Evolutionary conservation across 1,284 basidiomycete species (phyloP).

Genomic region (Gymnopus androsaceus): DNA sequence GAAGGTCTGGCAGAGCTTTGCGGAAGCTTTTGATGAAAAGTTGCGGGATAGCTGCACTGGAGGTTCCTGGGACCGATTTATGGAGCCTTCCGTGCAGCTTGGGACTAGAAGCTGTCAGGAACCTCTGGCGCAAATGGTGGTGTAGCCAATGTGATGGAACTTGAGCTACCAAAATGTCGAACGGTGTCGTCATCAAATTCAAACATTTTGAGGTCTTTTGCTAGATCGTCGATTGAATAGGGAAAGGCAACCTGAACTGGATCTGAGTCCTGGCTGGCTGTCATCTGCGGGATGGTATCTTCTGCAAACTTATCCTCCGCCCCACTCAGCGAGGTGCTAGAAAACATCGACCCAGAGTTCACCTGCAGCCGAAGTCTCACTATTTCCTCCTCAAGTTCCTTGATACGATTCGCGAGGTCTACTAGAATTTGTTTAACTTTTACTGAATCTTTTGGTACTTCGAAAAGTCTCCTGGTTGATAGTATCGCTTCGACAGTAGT

Average conservation of each 20-base stretch:
- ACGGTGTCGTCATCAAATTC: not conserved
- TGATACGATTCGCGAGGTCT: conserved; percentile 7
- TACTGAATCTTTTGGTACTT: not conserved
- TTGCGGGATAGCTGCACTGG: too few species aligned
- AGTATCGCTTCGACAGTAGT: conserved; percentile 6
- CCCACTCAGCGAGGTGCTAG: not conserved
- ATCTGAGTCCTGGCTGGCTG: not conserved
- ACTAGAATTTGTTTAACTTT: not conserved
- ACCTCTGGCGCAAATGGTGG: too few species aligned
- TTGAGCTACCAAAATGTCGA: conserved; percentile 46
- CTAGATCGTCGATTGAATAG: not conserved
- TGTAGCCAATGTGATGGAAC: conserved; percentile 49
- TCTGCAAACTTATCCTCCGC: not conserved
- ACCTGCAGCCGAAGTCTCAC: not conserved
- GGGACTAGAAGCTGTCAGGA: too few species aligned
- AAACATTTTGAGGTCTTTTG: not conserved
- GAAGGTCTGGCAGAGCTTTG: too few species aligned
- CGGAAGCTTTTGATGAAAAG: too few species aligned
- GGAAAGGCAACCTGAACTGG: not conserved
- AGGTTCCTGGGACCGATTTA: too few species aligned
- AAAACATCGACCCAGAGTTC: too few species aligned
- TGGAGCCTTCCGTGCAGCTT: too few species aligned
- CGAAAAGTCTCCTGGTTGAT: conserved; percentile 6
- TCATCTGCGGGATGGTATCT: not conserved
- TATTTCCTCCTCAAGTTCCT: conserved; percentile 8